Evolutionary conservation across 1,284 basidiomycete species (phyloP).

Genomic region (Phylloporus gajari): DNA sequence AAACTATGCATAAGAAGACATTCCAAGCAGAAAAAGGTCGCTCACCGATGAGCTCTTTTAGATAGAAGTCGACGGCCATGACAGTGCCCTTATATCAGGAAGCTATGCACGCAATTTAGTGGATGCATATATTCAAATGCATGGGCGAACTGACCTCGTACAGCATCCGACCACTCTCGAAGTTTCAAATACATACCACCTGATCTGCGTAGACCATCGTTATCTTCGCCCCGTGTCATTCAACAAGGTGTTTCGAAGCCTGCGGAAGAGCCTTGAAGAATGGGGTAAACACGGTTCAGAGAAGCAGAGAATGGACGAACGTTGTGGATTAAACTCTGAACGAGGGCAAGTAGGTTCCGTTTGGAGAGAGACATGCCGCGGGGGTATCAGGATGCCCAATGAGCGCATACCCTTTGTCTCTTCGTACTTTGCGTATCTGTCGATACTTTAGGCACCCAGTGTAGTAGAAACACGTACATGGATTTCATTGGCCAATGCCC

Average conservation of each 20-base stretch:
- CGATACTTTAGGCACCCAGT: too few species aligned
- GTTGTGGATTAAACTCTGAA: conserved; percentile 90
- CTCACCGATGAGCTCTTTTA: conserved; percentile 90
- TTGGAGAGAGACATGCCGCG: conserved; percentile 88
- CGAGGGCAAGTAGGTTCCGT: conserved; percentile 85
- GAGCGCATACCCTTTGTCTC: too few species aligned
- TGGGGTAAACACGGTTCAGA: conserved; percentile 82
- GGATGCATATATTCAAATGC: not conserved
- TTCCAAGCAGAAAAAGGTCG: conserved; percentile 21
- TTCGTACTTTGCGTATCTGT: too few species aligned
- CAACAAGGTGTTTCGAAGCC: conserved; percentile 87
- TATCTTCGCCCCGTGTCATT: conserved; percentile 84
- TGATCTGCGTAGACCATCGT: conserved; percentile 79
- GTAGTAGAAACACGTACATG: too few species aligned
- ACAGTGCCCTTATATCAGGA: conserved; percentile 94
- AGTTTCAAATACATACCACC: conserved; percentile 93
- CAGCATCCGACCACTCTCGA: conserved; percentile 82
- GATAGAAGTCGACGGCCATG: conserved; percentile 89
- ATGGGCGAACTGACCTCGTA: conserved; percentile 75
- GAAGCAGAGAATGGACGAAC: conserved; percentile 90
- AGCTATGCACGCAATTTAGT: conserved; percentile 57
- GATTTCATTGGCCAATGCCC: too few species aligned
- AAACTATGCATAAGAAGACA: conserved; percentile 13
- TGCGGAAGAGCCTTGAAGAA: conserved; percentile 85
- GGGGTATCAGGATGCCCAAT: conserved; percentile 93